Evolutionary conservation across 345 rosid species (phyloP).

Genomic region (Mangifera indica): DNA sequence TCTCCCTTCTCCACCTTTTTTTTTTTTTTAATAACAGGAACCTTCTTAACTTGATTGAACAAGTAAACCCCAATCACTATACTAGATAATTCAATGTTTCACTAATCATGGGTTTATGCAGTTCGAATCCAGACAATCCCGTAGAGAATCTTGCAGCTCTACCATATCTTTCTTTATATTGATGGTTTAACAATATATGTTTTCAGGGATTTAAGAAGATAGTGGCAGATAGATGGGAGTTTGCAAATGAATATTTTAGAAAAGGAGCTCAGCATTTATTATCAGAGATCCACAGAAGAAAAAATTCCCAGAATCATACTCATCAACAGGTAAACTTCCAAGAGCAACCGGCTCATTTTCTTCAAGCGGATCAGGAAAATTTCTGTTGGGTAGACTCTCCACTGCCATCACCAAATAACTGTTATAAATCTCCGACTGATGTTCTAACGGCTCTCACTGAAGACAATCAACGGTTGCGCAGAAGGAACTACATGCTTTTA

Average conservation of each 20-base stretch:
- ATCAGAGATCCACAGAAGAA: conserved; percentile 57
- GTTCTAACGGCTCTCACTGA: conserved; percentile 43
- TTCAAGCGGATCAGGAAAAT: conserved; percentile 10
- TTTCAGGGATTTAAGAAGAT: conserved; percentile 62
- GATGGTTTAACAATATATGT: neutral
- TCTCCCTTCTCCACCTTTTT: neutral
- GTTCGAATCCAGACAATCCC: too few species aligned
- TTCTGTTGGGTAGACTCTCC: conserved; percentile 17
- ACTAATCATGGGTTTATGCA: too few species aligned
- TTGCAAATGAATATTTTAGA: conserved; percentile 55
- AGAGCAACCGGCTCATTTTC: conserved; percentile 16
- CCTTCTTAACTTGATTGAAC: too few species aligned
- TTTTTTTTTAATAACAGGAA: too few species aligned
- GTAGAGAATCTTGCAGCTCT: too few species aligned
- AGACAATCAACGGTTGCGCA: conserved; percentile 49
- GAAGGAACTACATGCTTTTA: conserved; percentile 49
- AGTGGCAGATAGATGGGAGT: conserved; percentile 68
- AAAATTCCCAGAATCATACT: conserved; percentile 34
- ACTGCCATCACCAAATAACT: conserved; percentile 4
- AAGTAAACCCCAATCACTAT: too few species aligned
- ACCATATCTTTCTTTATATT: too few species aligned
- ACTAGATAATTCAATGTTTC: too few species aligned
- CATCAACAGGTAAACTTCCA: conserved; percentile 10
- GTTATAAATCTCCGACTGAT: conserved; percentile 8
- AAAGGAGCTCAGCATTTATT: conserved; percentile 57